phyloP scores from a whole-genome alignment of 108 stramenopile species.

The Nannochloropsis granulata region DNA sequence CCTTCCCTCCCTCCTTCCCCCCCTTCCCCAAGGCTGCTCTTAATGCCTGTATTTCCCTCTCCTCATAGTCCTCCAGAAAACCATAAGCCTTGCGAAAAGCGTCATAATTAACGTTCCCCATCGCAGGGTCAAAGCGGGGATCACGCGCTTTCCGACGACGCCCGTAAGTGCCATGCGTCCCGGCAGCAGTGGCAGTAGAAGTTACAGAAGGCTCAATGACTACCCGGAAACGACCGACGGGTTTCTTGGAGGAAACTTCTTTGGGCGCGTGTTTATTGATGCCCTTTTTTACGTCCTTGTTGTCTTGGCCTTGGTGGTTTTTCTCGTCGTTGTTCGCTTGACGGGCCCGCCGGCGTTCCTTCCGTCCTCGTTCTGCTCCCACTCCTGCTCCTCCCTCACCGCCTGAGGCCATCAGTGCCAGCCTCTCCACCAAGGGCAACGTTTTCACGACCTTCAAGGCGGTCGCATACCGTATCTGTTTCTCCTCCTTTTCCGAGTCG shows the following conservation, averaged over 20 bases:
- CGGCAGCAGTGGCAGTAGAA: not conserved
- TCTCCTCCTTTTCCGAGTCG: not conserved
- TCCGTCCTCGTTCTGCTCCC: not conserved
- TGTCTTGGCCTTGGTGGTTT: not conserved
- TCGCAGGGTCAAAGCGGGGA: constrained; percentile 20
- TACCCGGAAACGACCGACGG: constrained; percentile 17
- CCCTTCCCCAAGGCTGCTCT: constrained; percentile 6
- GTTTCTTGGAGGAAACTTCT: constrained; percentile 9
- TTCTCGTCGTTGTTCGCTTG: not conserved
- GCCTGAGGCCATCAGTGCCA: not conserved
- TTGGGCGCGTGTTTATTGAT: not conserved
- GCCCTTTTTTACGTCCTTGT: not conserved
- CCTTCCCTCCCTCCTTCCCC: not conserved
- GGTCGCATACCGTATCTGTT: not conserved
- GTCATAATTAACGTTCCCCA: constrained; percentile 20
- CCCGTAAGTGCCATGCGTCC: not conserved
- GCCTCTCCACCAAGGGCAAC: not conserved
- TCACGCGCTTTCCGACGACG: not conserved
- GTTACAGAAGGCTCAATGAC: not conserved
- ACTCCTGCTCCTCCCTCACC: not conserved
- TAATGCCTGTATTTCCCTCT: constrained; percentile 10
- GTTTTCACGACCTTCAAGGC: not conserved
- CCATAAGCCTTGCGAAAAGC: constrained; percentile 24
- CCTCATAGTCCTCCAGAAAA: constrained; percentile 17
- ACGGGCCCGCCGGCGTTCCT: too few relatives aligned